phyloP scores from a whole-genome alignment of 805 yeast genomes.

The Kodamaea hsintzibuensis region DNA sequence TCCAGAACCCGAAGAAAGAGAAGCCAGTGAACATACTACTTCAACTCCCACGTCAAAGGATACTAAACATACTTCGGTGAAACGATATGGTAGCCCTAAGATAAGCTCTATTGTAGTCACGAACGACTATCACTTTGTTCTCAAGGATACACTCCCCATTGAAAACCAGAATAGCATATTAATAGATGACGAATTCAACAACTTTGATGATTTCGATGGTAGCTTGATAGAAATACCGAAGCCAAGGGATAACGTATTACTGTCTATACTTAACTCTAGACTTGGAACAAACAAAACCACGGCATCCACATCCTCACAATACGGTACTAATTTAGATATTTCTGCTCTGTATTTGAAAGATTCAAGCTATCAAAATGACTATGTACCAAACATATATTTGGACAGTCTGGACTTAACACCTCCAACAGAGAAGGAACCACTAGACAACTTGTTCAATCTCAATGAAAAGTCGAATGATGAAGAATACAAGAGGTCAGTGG shows the following conservation, averaged over 20 bases:
- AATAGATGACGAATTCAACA: conserved; percentile 8
- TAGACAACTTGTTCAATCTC: conserved; percentile 5
- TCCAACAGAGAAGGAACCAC: background rate
- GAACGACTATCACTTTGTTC: conserved; percentile 11
- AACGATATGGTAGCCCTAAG: background rate
- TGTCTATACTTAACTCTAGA: background rate
- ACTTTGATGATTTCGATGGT: background rate
- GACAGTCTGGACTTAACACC: background rate
- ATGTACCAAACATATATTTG: conserved; percentile 12
- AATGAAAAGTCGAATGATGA: conserved; percentile 17
- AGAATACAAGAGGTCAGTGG: conserved; percentile 19
- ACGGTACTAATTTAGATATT: conserved; percentile 36
- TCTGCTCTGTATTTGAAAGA: conserved; percentile 16
- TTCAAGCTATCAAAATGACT: conserved; percentile 32
- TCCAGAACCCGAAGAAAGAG: background rate
- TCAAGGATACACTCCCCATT: background rate
- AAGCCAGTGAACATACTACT: background rate
- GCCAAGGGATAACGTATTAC: conserved; percentile 3
- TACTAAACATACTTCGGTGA: background rate
- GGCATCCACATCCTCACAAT: conserved; percentile 17
- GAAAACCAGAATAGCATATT: conserved; percentile 13
- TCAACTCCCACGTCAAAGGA: background rate
- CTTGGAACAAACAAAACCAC: background rate
- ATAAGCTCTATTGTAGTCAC: conserved; percentile 1
- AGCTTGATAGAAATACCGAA: conserved; percentile 1